Evolutionary conservation across 164 flowering plant species (phyloP), one percentile per base, ranked within the genome.

Genomic region (Vitis labrusca): DNA sequence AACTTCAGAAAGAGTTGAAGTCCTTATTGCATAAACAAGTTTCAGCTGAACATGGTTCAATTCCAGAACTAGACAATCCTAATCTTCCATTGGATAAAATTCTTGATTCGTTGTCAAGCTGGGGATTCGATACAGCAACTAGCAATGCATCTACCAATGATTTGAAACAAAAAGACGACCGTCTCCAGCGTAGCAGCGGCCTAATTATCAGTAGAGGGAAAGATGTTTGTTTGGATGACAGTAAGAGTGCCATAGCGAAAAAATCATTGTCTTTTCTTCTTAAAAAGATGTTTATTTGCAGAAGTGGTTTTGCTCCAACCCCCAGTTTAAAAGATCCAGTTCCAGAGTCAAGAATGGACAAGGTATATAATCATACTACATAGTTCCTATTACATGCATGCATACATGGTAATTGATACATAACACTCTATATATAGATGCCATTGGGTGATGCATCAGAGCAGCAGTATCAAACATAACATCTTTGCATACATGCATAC

Each of bases 261-360:
- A 84, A 77, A 73, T 84, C 97, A 10, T 9, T 91, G 7, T 71
- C 89, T 30, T 88, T 86, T 73, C 90, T 91, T 70, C 82, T 91
- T 3, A 89, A 88, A 78, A 91, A 86, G 77, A 74, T 88, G 74
- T 79, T 89, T 56, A 77, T 74, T 0, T 85, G 89, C 61, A 60
- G 76, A 14, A 76, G 86, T 12, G 91, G 86, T 3, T 80, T 80
- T 57, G 54, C 75, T 8, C 83, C 81, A 0, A 49, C 71, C 32
- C 84, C 77, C 6, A 74, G 76, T 61, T 66, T 85, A 37, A 78
- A 81, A 77, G 90, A 86, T 79, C 85, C 81, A 51, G 57, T 85
- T 68, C 84, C 79, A 29, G 91, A 91, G 52, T 78, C 92, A 52
- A 86, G 81, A 71, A 78, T 86, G 85, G 89, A 87, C 68, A 91